Conservation (phyloP, 139 green algal genomes). For the Asterochloris sp. region DNA sequence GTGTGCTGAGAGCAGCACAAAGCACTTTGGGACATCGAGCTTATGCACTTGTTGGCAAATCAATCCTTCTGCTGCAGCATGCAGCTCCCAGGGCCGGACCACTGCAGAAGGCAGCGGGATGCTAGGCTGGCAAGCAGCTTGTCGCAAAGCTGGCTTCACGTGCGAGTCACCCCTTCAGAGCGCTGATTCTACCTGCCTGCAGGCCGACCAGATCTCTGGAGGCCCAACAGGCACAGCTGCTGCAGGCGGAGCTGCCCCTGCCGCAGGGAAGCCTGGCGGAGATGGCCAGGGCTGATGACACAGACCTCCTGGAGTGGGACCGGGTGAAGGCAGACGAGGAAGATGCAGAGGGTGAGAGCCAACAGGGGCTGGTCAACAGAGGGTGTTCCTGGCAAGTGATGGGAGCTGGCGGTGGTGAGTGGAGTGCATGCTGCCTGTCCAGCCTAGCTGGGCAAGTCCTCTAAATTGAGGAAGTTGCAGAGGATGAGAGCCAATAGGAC, state of each 20-base stretch:
- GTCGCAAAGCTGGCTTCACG: neutral
- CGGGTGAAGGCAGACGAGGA: slow-evolving; percentile 1
- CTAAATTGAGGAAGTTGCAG: neutral
- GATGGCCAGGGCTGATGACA: slow-evolving; percentile 7
- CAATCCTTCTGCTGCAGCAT: neutral
- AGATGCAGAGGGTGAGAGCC: neutral
- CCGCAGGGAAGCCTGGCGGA: neutral
- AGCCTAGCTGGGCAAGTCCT: no score
- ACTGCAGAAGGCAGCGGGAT: neutral
- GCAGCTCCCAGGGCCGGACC: no score
- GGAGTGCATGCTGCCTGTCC: neutral
- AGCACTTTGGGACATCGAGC: neutral
- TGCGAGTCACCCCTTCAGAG: neutral
- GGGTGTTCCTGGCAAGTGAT: neutral
- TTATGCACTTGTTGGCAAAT: neutral
- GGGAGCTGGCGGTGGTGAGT: neutral
- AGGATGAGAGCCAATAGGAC: neutral
- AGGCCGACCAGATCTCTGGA: neutral
- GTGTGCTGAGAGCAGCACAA: neutral
- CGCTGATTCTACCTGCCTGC: neutral
- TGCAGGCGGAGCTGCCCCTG: slow-evolving; percentile 15
- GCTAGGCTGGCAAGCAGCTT: neutral
- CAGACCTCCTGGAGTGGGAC: slow-evolving; percentile 8
- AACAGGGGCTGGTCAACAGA: neutral
- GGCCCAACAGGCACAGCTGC: slow-evolving; percentile 6